Conservation (phyloP, 2,329 filamentous ascomycete species). For the Xylariaceae sp. region DNA sequence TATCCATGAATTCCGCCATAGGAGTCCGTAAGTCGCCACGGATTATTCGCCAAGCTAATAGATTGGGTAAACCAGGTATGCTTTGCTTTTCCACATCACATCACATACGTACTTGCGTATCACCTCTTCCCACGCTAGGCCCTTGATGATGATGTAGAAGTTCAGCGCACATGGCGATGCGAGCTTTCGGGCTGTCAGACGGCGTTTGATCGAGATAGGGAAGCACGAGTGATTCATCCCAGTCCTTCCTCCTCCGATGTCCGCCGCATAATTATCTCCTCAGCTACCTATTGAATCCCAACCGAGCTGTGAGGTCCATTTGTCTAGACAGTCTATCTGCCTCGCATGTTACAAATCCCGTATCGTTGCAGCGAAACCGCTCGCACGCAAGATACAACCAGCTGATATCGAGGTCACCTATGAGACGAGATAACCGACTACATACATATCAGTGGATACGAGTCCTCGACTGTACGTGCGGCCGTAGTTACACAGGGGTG, state of each 20-base stretch:
- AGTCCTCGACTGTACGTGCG: not conserved
- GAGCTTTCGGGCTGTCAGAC: too few species aligned
- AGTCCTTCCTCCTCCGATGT: too few species aligned
- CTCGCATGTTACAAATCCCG: too few species aligned
- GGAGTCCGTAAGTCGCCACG: not conserved
- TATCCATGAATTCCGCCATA: not conserved
- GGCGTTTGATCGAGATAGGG: too few species aligned
- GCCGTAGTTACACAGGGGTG: not conserved
- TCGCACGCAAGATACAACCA: not conserved
- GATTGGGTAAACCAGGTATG: not conserved
- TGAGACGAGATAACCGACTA: not conserved
- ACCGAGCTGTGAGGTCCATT: too few species aligned
- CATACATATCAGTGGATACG: not conserved
- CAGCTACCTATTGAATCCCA: too few species aligned
- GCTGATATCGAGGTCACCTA: not conserved
- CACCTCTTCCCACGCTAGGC: too few species aligned
- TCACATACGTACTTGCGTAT: not conserved
- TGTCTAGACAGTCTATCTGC: too few species aligned
- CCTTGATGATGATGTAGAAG: too few species aligned
- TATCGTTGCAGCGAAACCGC: not conserved
- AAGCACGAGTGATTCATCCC: too few species aligned
- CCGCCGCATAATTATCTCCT: too few species aligned
- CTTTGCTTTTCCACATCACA: not conserved
- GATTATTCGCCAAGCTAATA: not conserved
- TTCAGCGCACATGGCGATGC: too few species aligned